A percentile compares a stretch with the other conserved stretches of the same genome.
Conservation (phyloP, 2,329 filamentous ascomycete species). For the Talaromyces pinophilus region DNA sequence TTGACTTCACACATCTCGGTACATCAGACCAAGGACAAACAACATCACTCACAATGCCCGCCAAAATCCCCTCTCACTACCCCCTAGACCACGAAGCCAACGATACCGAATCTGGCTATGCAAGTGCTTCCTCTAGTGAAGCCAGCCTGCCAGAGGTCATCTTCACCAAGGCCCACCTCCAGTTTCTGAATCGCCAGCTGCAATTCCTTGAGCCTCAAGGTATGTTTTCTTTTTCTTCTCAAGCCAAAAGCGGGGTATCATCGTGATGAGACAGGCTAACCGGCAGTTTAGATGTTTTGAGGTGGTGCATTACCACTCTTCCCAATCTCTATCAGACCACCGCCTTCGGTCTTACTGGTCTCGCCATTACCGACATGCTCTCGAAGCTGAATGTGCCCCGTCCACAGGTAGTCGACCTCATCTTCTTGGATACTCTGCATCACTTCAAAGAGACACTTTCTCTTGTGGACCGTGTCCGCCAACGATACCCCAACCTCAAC, state of each 20-base stretch:
- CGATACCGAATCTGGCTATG: slow-evolving; percentile 82
- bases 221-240: slow-evolving; percentile 36
- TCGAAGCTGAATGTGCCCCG: slow-evolving; percentile 53
- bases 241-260: slow-evolving; percentile 20
- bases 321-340: slow-evolving; percentile 87
- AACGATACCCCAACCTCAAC: slow-evolving; percentile 73
- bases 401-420: slow-evolving; percentile 52
- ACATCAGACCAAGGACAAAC: not conserved
- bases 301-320: slow-evolving; percentile 87
- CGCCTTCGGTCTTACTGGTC: slow-evolving; percentile 77
- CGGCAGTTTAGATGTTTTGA: slow-evolving; percentile 66
- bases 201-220: slow-evolving; percentile 80
- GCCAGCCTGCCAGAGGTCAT: slow-evolving; percentile 71
- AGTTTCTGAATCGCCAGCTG: slow-evolving; percentile 86
- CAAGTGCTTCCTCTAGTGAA: slow-evolving; percentile 64
- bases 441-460: slow-evolving; percentile 77
- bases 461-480: slow-evolving; percentile 71
- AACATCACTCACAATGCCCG: slow-evolving; percentile 36
- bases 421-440: slow-evolving; percentile 83
- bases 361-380: slow-evolving; percentile 75
- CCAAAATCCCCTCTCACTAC: slow-evolving; percentile 41
- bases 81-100: slow-evolving; percentile 47
- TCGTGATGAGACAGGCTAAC: slow-evolving; percentile 21
- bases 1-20: not conserved
- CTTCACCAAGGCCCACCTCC: slow-evolving; percentile 84